A percentile compares a stretch with the other conserved stretches of the same genome.
phyloP scores from a whole-genome alignment of 2,329 filamentous ascomycete species.

The Chalaropsis thielavioides region DNA sequence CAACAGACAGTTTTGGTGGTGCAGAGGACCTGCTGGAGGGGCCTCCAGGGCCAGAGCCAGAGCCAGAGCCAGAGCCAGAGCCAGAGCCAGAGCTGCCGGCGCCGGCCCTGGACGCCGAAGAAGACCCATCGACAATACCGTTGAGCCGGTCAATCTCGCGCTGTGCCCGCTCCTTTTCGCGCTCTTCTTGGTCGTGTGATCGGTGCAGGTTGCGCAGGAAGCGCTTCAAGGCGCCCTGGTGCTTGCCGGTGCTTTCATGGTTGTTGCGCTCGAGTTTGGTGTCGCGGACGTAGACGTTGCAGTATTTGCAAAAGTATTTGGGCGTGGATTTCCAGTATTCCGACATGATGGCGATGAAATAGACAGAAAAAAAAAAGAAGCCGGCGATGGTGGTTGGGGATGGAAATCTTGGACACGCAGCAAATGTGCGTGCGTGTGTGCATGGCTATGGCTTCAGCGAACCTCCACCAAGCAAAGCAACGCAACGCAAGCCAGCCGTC shows the following conservation, averaged over 20 bases:
- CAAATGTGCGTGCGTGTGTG: neutral
- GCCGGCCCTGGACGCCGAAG: slow-evolving; percentile 21
- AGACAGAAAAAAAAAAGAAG: no score
- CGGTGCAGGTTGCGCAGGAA: slow-evolving; percentile 82
- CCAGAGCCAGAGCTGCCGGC: neutral
- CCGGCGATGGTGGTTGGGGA: neutral
- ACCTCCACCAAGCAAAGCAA: no score
- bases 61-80: no score
- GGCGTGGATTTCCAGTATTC: slow-evolving; percentile 99
- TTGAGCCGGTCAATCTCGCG: slow-evolving; percentile 77
- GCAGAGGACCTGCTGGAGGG: slow-evolving; percentile 9
- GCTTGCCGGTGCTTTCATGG: slow-evolving; percentile 73
- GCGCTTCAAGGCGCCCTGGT: slow-evolving; percentile 75
- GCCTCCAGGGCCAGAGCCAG: neutral
- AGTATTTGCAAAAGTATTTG: slow-evolving; percentile 98
- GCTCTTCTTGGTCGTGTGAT: slow-evolving; percentile 62
- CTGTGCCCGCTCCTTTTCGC: slow-evolving; percentile 68
- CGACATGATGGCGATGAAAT: slow-evolving; percentile 52
- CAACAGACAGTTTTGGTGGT: slow-evolving; percentile 26
- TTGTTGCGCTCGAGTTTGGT: slow-evolving; percentile 79
- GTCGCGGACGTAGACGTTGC: slow-evolving; percentile 77
- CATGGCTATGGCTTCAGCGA: no score
- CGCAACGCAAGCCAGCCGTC: neutral
- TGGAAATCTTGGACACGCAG: neutral
- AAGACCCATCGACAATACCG: slow-evolving; percentile 46